Conservation (phyloP, 192 early-diverging fungal species). For the Phlyctochytrium bullatum region DNA sequence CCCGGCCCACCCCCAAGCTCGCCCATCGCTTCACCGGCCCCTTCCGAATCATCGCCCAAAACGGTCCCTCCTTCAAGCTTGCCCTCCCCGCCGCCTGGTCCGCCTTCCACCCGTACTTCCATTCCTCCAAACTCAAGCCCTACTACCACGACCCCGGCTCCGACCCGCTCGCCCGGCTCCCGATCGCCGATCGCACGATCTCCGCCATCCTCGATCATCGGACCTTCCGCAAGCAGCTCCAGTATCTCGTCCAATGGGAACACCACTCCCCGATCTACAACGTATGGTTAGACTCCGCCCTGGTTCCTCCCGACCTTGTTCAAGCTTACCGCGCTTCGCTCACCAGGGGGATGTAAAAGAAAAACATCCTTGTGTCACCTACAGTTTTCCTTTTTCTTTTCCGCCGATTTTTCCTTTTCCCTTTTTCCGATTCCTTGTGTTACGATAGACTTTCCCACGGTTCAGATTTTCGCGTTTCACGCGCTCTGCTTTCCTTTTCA, state of each 20-base stretch:
- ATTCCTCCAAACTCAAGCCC: conserved; percentile 8
- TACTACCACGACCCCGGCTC: conserved; percentile 25
- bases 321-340: background rate
- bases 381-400: background rate
- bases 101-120: conserved; percentile 17
- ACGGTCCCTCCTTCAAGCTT: conserved; percentile 7
- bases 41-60: conserved; percentile 8
- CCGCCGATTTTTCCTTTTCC: background rate
- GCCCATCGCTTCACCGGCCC: conserved; percentile 13
- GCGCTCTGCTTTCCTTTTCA: no score
- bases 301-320: background rate
- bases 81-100: conserved; percentile 12
- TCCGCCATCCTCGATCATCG: background rate
- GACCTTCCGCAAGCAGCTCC: background rate
- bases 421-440: no score
- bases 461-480: no score
- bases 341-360: background rate
- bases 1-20: conserved; percentile 10
- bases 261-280: conserved; percentile 40
- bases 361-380: background rate
- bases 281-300: conserved; percentile 15
- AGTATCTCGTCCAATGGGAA: background rate
- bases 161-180: conserved; percentile 12
- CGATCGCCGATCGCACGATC: background rate
- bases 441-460: no score